phyloP scores from a whole-genome alignment of 2,329 filamentous ascomycete genomes.

The Sporothrix luriei region DNA sequence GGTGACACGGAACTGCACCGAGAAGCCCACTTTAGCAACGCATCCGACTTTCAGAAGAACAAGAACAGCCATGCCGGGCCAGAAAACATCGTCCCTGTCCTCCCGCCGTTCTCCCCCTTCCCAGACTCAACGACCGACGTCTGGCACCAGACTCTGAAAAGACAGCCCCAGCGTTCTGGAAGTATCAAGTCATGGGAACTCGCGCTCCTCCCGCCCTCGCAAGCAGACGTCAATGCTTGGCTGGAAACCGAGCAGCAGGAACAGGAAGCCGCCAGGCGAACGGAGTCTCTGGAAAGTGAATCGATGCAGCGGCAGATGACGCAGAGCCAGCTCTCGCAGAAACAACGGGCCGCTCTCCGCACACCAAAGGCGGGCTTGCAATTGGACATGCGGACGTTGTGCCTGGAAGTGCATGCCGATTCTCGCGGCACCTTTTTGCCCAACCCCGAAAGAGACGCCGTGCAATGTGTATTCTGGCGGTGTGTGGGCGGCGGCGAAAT shows the following conservation, averaged over 20 bases:
- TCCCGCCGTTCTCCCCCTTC: background rate
- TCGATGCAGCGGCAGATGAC: conserved; percentile 10
- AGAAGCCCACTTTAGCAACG: conserved; percentile 81
- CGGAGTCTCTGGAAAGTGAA: background rate
- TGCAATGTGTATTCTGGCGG: conserved; percentile 90
- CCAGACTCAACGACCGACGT: background rate
- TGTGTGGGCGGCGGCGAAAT: conserved; percentile 58
- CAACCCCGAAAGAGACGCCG: conserved; percentile 86
- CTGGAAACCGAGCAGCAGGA: conserved; percentile 48
- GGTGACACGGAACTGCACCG: conserved; percentile 74
- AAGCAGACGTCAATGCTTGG: conserved; percentile 71
- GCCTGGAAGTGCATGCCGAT: conserved; percentile 88
- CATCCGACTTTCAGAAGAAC: conserved; percentile 70
- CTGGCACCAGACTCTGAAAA: background rate
- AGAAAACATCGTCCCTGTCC: background rate
- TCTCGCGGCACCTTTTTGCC: conserved; percentile 78
- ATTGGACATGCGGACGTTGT: conserved; percentile 97
- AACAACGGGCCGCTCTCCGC: background rate
- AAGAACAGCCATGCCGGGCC: background rate
- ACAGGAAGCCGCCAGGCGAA: conserved; percentile 35
- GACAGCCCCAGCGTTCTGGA: background rate
- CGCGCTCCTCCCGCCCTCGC: conserved; percentile 68
- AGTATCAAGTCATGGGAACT: conserved; percentile 67
- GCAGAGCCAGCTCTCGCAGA: conserved; percentile 18
- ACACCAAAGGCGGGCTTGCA: background rate